Conservation (phyloP, 306 rosid genomes). For the Castanea crenata region DNA sequence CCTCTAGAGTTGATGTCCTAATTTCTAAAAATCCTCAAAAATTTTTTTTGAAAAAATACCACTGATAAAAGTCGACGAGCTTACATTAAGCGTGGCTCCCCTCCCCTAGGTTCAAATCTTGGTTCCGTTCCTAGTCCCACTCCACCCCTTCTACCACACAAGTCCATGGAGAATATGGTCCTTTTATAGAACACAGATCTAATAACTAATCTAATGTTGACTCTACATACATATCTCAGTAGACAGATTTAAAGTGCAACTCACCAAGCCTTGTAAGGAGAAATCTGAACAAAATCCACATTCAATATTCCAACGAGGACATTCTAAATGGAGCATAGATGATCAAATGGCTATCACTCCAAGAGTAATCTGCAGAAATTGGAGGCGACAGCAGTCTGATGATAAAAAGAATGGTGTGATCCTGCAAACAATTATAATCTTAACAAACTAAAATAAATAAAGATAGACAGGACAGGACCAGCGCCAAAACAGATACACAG, state of each 20-base stretch:
- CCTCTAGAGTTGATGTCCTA: too few species aligned
- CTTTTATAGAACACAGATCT: too few species aligned
- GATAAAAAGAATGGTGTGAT: slow-evolving; percentile 60
- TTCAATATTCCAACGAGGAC: slow-evolving; percentile 72
- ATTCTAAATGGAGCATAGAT: slow-evolving; percentile 39
- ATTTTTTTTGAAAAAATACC: too few species aligned
- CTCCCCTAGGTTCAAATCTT: too few species aligned
- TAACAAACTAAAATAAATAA: background rate
- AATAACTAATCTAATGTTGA: too few species aligned
- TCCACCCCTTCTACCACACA: too few species aligned
- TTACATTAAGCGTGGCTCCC: too few species aligned
- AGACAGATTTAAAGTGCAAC: slow-evolving; percentile 24
- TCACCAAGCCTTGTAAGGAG: slow-evolving; percentile 92
- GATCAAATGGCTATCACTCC: slow-evolving; percentile 54
- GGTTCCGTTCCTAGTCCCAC: too few species aligned
- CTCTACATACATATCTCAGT: background rate
- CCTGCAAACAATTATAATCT: slow-evolving; percentile 54
- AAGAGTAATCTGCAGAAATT: slow-evolving; percentile 54
- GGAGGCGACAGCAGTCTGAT: slow-evolving; percentile 58
- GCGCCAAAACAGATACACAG: slow-evolving; percentile 5
- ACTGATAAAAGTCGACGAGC: too few species aligned
- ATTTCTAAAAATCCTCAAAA: too few species aligned
- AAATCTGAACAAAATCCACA: slow-evolving; percentile 69
- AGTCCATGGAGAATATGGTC: too few species aligned
- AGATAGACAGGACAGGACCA: background rate